Evolutionary conservation across 106 monocot genomes (phyloP).

Genomic region (Iris macrosiphon): DNA sequence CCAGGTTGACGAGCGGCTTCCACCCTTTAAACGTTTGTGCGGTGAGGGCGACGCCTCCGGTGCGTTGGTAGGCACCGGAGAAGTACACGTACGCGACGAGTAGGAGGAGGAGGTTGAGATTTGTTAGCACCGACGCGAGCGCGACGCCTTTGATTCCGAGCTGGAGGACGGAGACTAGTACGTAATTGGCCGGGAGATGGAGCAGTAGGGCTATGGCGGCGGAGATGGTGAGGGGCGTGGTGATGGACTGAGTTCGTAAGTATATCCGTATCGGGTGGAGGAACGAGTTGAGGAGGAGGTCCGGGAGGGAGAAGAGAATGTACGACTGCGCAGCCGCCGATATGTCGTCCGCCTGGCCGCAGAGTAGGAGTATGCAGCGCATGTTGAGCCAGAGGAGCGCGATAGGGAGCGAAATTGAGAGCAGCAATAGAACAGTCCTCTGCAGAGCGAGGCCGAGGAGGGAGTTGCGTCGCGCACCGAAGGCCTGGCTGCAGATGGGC

Average conservation of each 20-base stretch:
- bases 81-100: slow-evolving; percentile 50
- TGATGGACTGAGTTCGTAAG: slow-evolving; percentile 72
- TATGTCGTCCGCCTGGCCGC: slow-evolving; percentile 52
- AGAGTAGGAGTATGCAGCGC: slow-evolving; percentile 41
- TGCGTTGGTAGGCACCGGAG: slow-evolving; percentile 34
- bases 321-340: slow-evolving; percentile 39
- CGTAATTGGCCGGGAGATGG: slow-evolving; percentile 72
- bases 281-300: slow-evolving; percentile 65
- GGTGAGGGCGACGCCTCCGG: slow-evolving; percentile 19
- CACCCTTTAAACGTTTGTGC: slow-evolving; percentile 45
- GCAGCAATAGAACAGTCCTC: slow-evolving; percentile 46
- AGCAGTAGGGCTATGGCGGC: slow-evolving; percentile 38
- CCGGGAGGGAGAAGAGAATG: slow-evolving; percentile 63
- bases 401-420: slow-evolving; percentile 37
- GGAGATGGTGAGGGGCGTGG: slow-evolving; percentile 54
- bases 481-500: slow-evolving; percentile 84
- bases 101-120: slow-evolving; percentile 51
- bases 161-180: slow-evolving; percentile 44
- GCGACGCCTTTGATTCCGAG: slow-evolving; percentile 72
- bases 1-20: slow-evolving; percentile 51
- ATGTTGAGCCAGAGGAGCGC: slow-evolving; percentile 44
- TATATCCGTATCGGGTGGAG: slow-evolving; percentile 74
- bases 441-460: slow-evolving; percentile 61
- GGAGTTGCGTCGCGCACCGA: slow-evolving; percentile 42
- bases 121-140: slow-evolving; percentile 44